Percentiles rank a stretch among this genome's conserved stretches.
Evolutionary conservation across 2,329 filamentous ascomycete species (phyloP).

Genomic region (Graphiopsis chlorocephala): DNA sequence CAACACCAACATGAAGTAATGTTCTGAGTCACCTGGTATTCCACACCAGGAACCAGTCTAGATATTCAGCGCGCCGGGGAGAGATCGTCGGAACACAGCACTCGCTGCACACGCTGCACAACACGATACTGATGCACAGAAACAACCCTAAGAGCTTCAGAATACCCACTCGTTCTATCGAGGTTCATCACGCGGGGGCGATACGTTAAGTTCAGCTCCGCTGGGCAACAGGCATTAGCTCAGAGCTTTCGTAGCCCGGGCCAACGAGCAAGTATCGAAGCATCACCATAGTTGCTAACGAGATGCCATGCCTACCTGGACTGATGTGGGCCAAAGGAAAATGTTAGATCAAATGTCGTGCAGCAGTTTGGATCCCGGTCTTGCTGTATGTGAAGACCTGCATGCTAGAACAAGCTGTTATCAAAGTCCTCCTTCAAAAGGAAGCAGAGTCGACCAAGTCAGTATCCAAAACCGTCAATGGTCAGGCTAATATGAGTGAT

Average conservation of each 20-base stretch:
- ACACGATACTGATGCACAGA: not conserved
- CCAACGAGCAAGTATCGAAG: not conserved
- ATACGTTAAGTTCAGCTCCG: not conserved
- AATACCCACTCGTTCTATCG: not conserved
- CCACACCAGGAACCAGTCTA: not conserved
- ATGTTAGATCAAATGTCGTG: too few relatives aligned
- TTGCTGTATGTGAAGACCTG: not conserved
- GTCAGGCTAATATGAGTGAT: too few relatives aligned
- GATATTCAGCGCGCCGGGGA: too few relatives aligned
- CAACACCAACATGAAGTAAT: not conserved
- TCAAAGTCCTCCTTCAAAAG: not conserved
- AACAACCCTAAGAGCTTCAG: not conserved
- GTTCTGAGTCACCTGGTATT: not conserved
- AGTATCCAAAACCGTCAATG: not conserved
- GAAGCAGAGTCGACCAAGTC: not conserved
- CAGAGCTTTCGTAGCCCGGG: not conserved
- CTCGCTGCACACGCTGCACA: not conserved
- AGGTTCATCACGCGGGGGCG: not conserved
- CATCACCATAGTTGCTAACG: not conserved
- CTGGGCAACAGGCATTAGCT: not conserved
- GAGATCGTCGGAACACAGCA: not conserved
- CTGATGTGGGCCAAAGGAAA: not conserved
- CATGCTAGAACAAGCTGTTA: not conserved
- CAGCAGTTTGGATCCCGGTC: not conserved
- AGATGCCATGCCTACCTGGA: not conserved